A percentile compares a stretch with the other conserved stretches of the same genome.
These are phyloP conservation scores for Cladochytrium replicatum DNA, from an alignment of 192 early-diverging fungal species.

Conservation along the genomic window DNA sequence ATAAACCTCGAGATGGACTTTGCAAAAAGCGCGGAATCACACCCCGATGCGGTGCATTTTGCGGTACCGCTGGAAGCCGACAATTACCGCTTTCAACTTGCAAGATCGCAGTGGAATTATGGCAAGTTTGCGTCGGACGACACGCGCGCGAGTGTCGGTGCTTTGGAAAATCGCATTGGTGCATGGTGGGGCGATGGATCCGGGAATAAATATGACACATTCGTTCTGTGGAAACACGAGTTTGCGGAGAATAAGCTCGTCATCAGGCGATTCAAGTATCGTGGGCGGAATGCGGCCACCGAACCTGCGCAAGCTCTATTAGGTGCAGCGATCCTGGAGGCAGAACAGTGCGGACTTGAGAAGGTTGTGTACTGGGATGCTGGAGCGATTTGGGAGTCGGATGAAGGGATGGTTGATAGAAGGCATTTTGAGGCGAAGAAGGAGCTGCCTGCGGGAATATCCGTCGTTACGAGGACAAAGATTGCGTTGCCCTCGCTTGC, in stretches of 20 bases:
- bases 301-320: background rate
- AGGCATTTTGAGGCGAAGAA: background rate
- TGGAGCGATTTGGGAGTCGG: background rate
- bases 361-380: background rate
- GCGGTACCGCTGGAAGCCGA: background rate
- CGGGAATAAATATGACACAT: background rate
- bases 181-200: background rate
- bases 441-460: background rate
- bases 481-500: too few species aligned
- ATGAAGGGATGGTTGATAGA: background rate
- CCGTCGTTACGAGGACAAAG: background rate
- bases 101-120: background rate
- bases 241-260: background rate
- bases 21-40: too few species aligned
- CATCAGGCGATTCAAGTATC: background rate
- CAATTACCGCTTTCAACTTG: background rate
- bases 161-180: background rate
- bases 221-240: constrained; percentile 1
- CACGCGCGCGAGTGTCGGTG: too few species aligned
- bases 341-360: background rate
- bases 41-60: too few species aligned
- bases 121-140: too few species aligned
- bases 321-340: background rate
- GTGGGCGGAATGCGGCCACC: background rate
- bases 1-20: background rate